These are phyloP conservation scores for Pseudofabraea citricarpa DNA, from an alignment of 2,329 filamentous ascomycete genomes.

Conservation along the genomic window DNA sequence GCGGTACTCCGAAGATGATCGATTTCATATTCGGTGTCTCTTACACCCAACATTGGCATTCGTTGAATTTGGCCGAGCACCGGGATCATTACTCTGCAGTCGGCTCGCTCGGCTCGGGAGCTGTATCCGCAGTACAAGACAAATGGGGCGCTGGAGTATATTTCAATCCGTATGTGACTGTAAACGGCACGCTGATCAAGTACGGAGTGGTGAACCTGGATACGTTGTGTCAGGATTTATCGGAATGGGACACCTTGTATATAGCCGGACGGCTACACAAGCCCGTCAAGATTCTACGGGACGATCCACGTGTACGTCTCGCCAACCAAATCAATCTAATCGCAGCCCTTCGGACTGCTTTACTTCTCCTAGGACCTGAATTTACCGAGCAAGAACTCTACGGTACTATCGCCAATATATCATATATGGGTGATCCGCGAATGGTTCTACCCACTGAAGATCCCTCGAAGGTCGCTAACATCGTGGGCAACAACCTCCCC, in stretches of 20 bases:
- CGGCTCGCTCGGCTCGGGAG: constrained; percentile 75
- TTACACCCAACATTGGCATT: constrained; percentile 95
- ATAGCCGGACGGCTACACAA: constrained; percentile 96
- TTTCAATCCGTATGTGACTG: constrained; percentile 92
- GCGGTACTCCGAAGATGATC: constrained; percentile 90
- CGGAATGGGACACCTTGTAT: constrained; percentile 90
- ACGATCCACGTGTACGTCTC: constrained; percentile 86
- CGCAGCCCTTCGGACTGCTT: constrained; percentile 82
- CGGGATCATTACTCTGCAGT: constrained; percentile 88
- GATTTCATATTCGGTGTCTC: constrained; percentile 97
- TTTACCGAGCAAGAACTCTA: constrained; percentile 90
- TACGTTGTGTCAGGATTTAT: constrained; percentile 80
- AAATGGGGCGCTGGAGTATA: constrained; percentile 89
- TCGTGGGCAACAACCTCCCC: constrained; percentile 83
- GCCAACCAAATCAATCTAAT: constrained; percentile 95
- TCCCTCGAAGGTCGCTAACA: constrained; percentile 87
- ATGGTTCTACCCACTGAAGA: constrained; percentile 91
- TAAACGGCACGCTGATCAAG: constrained; percentile 95
- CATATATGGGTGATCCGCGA: constrained; percentile 92
- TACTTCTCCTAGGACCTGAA: constrained; percentile 75
- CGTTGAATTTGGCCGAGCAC: constrained; percentile 82
- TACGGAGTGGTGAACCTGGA: constrained; percentile 95
- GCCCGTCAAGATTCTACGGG: constrained; percentile 93
- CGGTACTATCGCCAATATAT: constrained; percentile 84
- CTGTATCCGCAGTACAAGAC: constrained; percentile 83